Percentiles rank a stretch among this genome's conserved stretches.
Conservation (phyloP, 78 protist genomes). For the Polysphondylium violaceum region DNA sequence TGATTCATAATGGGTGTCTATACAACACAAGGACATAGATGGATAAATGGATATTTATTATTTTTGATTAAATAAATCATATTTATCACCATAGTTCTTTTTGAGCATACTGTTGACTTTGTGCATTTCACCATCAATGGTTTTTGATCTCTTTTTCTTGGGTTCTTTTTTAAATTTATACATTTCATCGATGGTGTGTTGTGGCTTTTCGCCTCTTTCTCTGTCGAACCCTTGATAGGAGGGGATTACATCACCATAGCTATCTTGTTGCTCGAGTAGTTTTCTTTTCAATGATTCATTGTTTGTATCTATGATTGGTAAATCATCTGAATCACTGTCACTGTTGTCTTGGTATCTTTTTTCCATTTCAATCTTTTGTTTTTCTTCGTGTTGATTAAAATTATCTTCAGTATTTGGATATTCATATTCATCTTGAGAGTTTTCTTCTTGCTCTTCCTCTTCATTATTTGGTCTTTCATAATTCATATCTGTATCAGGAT, state of each 20-base stretch:
- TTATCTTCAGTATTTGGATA: neutral
- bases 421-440: neutral
- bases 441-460: conserved; percentile 1
- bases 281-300: conserved; percentile 29
- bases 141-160: too few species aligned
- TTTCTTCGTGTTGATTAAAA: conserved; percentile 8
- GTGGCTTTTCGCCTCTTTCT: conserved; percentile 61
- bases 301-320: neutral
- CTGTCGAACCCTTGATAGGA: conserved; percentile 23
- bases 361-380: conserved; percentile 4
- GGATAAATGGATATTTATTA: too few species aligned
- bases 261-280: neutral
- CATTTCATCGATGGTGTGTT: neutral
- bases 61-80: too few species aligned
- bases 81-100: too few species aligned
- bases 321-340: neutral
- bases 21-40: too few species aligned
- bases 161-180: conserved; percentile 25
- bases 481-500: conserved; percentile 42
- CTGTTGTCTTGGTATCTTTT: neutral
- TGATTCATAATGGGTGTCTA: too few species aligned
- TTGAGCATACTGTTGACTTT: too few species aligned
- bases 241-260: neutral
- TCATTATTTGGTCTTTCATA: conserved; percentile 11
- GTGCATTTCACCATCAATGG: too few species aligned